Evolutionary conservation across 2,329 filamentous ascomycete species (phyloP), one percentile per base, ranked within the genome.

Genomic region (Talaromyces sp.): DNA sequence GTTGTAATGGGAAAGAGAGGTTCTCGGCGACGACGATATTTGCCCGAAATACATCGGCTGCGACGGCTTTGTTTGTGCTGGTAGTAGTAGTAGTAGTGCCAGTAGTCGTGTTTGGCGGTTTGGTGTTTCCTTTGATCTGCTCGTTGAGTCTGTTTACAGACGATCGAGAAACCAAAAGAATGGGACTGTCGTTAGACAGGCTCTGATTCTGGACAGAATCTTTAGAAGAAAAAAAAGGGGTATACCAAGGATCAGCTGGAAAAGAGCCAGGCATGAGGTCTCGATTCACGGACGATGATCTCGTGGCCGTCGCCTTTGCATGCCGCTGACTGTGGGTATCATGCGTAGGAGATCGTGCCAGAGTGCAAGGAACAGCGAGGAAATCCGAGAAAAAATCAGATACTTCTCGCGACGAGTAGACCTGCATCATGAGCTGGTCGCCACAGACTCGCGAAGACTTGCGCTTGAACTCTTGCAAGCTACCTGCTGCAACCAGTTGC

Each of bases 121-220:
- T 81, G 4, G 77, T 74, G 58, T 78, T 80, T 9, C 77, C 75
- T 65, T 82, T 82, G 67, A 98, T 95, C 13, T 85, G 80, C 63
- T 84, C 78, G 70, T 98, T 98, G 8, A 98, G 77, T 2, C 83
- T 83, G 54, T 91, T 87, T 55, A 98, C 83, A 67, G 92, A 97
- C 10, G 90, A 87, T 59, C 86, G 84, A 22, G 91, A 92, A 60
- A 98, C 88, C 54, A 91, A 85, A 0, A 99, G 83, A 52, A 99
- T 96, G 0, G 95, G 93, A 58, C 92, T 96, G 75, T 98, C 95
- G 72, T 99, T 99, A 27, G 93, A 90, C 3, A 99, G 80, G 64
- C 68, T 68, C 86, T 80, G 28, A 77, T n/a, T 30, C 19, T n/a
- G 49, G 13, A 17, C 8, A 30, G 27, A n/a, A 28, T 2, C 82